phyloP scores from a whole-genome alignment of 306 rosid genomes.

The Pterocarpus santalinus region DNA sequence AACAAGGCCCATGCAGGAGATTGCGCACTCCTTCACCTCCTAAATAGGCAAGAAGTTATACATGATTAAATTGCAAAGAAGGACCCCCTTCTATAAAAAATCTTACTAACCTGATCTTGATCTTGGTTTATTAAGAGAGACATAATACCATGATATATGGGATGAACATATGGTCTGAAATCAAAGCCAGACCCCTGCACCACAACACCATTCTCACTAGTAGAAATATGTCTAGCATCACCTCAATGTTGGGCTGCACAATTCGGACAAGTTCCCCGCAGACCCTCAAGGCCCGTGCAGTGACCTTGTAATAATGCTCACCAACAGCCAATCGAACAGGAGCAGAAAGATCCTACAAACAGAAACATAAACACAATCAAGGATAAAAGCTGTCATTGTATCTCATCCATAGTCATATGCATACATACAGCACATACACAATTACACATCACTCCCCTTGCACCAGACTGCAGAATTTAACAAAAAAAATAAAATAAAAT shows the following conservation, averaged over 20 bases:
- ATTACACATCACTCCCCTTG: too few relatives aligned
- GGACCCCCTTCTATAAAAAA: slow-evolving; percentile 16
- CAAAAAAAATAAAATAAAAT: too few relatives aligned
- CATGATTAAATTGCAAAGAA: slow-evolving; percentile 30
- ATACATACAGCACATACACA: too few relatives aligned
- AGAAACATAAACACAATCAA: slow-evolving; percentile 35
- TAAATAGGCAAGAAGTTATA: slow-evolving; percentile 52
- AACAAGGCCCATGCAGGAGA: slow-evolving; percentile 96
- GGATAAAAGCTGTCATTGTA: not conserved
- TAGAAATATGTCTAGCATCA: slow-evolving; percentile 48
- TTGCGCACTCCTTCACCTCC: slow-evolving; percentile 99
- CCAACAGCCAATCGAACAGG: slow-evolving; percentile 96
- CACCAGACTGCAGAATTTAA: too few relatives aligned
- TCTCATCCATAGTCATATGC: not conserved
- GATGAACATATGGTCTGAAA: slow-evolving; percentile 87
- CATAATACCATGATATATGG: slow-evolving; percentile 92
- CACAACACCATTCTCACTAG: slow-evolving; percentile 35
- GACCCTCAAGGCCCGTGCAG: slow-evolving; percentile 97
- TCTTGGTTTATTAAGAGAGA: slow-evolving; percentile 98
- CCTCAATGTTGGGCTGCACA: slow-evolving; percentile 90
- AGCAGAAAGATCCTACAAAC: slow-evolving; percentile 85
- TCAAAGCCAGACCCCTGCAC: slow-evolving; percentile 80
- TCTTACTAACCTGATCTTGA: slow-evolving; percentile 93
- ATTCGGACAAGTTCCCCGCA: slow-evolving; percentile 97
- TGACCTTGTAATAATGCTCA: slow-evolving; percentile 99